Base-by-base conservation (phyloP, 176 grass and related monocot species). In the Musa schizocarpa region DNA sequence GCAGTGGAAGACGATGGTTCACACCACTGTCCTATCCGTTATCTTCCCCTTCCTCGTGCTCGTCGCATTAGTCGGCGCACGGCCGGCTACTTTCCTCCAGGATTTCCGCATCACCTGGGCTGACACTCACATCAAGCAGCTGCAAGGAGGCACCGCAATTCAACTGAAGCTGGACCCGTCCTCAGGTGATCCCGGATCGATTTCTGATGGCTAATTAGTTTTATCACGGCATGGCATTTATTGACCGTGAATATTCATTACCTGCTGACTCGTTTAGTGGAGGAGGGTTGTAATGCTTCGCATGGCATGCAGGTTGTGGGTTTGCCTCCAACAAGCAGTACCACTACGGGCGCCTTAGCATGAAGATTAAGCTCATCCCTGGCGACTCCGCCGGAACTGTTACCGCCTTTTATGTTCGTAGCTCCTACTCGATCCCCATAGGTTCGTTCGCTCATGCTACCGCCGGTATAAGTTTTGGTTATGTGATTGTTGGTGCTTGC, bases 101-200 rank as follows among this genome's bases (percentile, higher is more conserved):
- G 67, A 69, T 69, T 69, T 69, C 67, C 67, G 29, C 29, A 17
- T 43, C 9, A 69, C 67, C 13, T 69, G 67, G 67, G 29, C 67
- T 48, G 67, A 10, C 13, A 48, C 67, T 43, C 67, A 69, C 27
- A 50, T 69, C 27, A 69, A 69, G 34, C 34, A 50, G 8, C 14
- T 69, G 26, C 16, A 69, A 8, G 29, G 8, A 17, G 67, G 67
- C 67, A 50, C 34, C 5, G 67, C 67, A 17, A 69, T 69, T 43
- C 67, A 69, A 69, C 67, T 69, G 26, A 48, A 12, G 13, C 67
- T 69, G 4, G 67, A 69, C 13, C 67, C 34, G 17, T 69, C 67
- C 67, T 69, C 67, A 50, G 67, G 67, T 69, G 29, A 8, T 68
- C 25, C 17, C 55, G 2, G 11, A 43, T 43, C 34, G 5, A 43